Evolutionary conservation across 129 eudicot species (phyloP), one percentile per base, ranked within the genome.

Genomic region (Arctium lappa): DNA sequence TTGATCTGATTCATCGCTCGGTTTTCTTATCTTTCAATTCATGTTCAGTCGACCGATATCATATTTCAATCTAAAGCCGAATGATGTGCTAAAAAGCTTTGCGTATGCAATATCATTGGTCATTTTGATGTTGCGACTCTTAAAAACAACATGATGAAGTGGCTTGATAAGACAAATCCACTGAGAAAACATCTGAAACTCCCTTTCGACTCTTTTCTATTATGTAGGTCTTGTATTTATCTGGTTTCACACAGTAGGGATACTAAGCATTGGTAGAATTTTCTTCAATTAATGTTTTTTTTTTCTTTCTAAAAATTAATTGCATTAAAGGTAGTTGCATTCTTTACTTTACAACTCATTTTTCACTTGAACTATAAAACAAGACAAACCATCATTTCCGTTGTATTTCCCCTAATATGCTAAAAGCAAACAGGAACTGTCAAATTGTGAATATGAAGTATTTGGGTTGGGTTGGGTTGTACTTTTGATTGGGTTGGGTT

Each of bases 21-120:
- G 32, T 37, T 40, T 82, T 29, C 46, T 40, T 18, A 44, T 65
- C 69, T 82, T 82, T 82, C 29, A 40, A 80, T 11, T 65, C 85
- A 42, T 33, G 29, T 34, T 42, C 9, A 40, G 31, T 65, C 27
- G 40, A 32, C 30, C 30, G 22, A n/a, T 32, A 12, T 63, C 8
- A 0, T 29, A 39, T 82, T 42, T 66, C 42, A 34, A 36, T 42
- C 9, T 40, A 82, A 82, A 75, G 80, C 76, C 56, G 80, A 34
- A 46, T 10, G 53, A 48, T 66, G 33, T 63, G 76, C 53, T 68
- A 44, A 18, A 66, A 75, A 30, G 22, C 18, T 8, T n/a, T 65
- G 74, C 36, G 1, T 29, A 46, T 27, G 18, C 75, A 62, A 65
- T 63, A 31, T 74, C 46, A 60, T 60, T 29, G 74, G 36, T 75